Evolutionary conservation across 768 basidiomycete species (phyloP).

Genomic region (Lanmaoa rubissima): DNA sequence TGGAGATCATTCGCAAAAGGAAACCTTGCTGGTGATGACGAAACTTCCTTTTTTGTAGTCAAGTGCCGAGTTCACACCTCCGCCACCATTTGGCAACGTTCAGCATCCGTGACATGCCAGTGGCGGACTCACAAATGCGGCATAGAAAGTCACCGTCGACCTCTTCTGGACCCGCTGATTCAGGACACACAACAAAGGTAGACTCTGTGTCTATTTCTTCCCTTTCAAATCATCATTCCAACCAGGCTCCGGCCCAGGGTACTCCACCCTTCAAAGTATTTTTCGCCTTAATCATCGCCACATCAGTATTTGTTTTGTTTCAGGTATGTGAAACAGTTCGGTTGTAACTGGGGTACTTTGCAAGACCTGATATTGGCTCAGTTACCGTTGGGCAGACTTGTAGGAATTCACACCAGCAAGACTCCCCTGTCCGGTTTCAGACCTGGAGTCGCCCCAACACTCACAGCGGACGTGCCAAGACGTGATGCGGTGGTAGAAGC

Average conservation of each 20-base stretch:
- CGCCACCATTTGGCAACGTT: background rate
- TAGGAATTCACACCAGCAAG: constrained; percentile 1
- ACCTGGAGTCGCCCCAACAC: constrained; percentile 17
- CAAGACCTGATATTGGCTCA: constrained; percentile 6
- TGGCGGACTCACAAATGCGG: constrained; percentile 12
- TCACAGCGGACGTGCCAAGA: constrained; percentile 57
- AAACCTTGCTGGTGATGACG: background rate
- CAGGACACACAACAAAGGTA: constrained; percentile 9
- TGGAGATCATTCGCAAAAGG: background rate
- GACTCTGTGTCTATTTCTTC: background rate
- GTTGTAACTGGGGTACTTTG: background rate
- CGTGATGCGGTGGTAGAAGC: constrained; percentile 73
- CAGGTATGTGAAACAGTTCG: constrained; percentile 16
- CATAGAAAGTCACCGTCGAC: constrained; percentile 19
- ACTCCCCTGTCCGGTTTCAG: constrained; percentile 20
- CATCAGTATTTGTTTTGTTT: constrained; percentile 13
- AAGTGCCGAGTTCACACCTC: background rate
- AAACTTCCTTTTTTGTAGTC: constrained; percentile 13
- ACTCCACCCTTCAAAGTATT: constrained; percentile 1
- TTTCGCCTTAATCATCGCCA: constrained; percentile 9
- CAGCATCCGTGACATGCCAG: background rate
- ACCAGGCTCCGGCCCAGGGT: constrained; percentile 1
- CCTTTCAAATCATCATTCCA: background rate
- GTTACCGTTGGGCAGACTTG: constrained; percentile 16
- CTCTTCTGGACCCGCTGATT: background rate